These are phyloP conservation scores for Tetrapisispora fleetii DNA, from an alignment of 805 yeast species.

Conservation along the genomic window DNA sequence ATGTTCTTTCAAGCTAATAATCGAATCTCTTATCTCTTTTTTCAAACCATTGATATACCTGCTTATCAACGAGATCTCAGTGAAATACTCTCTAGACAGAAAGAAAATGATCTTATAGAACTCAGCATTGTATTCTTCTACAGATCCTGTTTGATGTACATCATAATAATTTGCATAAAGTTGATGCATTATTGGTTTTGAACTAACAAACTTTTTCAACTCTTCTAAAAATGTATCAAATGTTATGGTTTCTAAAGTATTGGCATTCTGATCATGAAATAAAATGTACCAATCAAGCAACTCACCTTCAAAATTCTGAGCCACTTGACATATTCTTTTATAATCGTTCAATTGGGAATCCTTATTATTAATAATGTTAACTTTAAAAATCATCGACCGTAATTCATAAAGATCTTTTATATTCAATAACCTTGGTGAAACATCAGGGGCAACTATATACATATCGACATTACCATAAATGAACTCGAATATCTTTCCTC, in stretches of 20 bases:
- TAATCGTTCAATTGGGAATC: neutral
- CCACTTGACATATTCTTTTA: slow-evolving; percentile 1
- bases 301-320: slow-evolving; percentile 1
- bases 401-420: neutral
- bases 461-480: neutral
- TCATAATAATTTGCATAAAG: neutral
- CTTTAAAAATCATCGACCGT: slow-evolving; percentile 1
- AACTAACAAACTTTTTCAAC: slow-evolving; percentile 1
- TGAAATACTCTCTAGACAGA: slow-evolving; percentile 1
- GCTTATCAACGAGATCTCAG: neutral
- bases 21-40: neutral
- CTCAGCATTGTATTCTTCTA: slow-evolving; percentile 2
- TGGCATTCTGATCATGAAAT: neutral
- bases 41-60: neutral
- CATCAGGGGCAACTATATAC: slow-evolving; percentile 1
- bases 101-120: slow-evolving; percentile 1
- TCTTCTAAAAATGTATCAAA: neutral
- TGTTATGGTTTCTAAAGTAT: neutral
- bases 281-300: slow-evolving; percentile 1
- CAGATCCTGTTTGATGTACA: neutral
- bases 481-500: too few species aligned
- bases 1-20: neutral
- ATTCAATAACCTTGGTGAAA: neutral
- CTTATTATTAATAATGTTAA: neutral
- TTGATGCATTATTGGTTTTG: neutral